Percentiles rank a stretch among this genome's conserved stretches.
phyloP scores from a whole-genome alignment of 169 alveolate genomes.

The Amoebophrya sp. region DNA sequence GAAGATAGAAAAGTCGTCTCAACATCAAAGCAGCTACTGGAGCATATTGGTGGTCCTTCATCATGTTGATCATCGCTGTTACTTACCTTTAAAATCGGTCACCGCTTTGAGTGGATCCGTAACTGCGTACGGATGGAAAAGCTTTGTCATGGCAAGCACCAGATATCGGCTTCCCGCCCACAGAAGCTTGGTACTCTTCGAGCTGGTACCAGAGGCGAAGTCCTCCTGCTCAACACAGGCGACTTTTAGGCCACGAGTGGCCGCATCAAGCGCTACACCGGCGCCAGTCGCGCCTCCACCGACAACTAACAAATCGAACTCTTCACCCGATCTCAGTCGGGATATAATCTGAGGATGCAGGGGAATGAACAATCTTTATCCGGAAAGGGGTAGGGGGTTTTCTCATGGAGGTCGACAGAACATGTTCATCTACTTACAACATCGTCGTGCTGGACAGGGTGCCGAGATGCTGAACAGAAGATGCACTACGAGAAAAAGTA shows the following conservation, averaged over 20 bases:
- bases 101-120: conserved; percentile 32
- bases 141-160: conserved; percentile 64
- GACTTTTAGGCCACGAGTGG: conserved; percentile 84
- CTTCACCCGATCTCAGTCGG: conserved; percentile 20
- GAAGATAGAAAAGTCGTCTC: background rate
- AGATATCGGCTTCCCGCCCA: conserved; percentile 93
- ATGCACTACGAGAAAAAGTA: no score
- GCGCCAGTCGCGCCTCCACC: conserved; percentile 84
- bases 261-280: conserved; percentile 84
- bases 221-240: conserved; percentile 82
- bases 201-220: conserved; percentile 84
- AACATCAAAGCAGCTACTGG: no score
- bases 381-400: no score
- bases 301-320: conserved; percentile 45
- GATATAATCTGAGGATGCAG: background rate
- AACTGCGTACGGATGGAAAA: conserved; percentile 35
- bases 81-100: background rate
- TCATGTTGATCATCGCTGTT: background rate
- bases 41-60: no score
- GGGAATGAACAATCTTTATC: no score
- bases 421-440: no score
- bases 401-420: no score
- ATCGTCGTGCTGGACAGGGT: no score
- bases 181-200: conserved; percentile 76
- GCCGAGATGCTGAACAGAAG: no score